Evolutionary conservation across 1,139 yeast genomes (phyloP).

Genomic region (Lodderomyces beijingensis): DNA sequence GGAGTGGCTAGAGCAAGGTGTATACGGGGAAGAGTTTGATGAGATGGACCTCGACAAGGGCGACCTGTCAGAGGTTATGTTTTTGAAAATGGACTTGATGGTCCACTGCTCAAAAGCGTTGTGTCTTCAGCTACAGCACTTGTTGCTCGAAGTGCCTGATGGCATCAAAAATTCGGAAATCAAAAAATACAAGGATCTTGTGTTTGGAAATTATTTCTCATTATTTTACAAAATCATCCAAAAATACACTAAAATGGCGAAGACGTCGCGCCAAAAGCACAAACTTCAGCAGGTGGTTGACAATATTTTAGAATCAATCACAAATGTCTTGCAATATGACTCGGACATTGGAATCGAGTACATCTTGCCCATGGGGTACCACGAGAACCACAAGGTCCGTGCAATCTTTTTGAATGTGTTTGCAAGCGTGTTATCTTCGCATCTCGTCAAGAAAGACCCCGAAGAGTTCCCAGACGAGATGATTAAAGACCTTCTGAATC

Average conservation of each 20-base stretch:
- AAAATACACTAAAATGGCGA: constrained; percentile 39
- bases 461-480: constrained; percentile 27
- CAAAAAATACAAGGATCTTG: constrained; percentile 54
- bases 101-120: constrained; percentile 61
- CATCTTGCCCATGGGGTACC: constrained; percentile 77
- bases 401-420: constrained; percentile 75
- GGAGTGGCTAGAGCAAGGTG: constrained; percentile 67
- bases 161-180: constrained; percentile 56
- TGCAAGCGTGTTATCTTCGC: constrained; percentile 54
- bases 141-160: constrained; percentile 60
- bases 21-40: constrained; percentile 25
- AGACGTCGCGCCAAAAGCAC: constrained; percentile 36
- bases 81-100: constrained; percentile 59
- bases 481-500: constrained; percentile 20
- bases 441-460: constrained; percentile 19
- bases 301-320: constrained; percentile 62
- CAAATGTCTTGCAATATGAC: constrained; percentile 67
- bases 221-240: constrained; percentile 69
- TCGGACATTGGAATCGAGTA: constrained; percentile 74
- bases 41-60: constrained; percentile 7
- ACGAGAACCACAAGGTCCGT: constrained; percentile 60
- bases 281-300: constrained; percentile 57
- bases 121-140: constrained; percentile 48
- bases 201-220: constrained; percentile 70
- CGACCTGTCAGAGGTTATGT: constrained; percentile 42